These are phyloP conservation scores for Ceratocystis albifundus DNA, from an alignment of 2,329 filamentous ascomycete genomes.

Conservation along the genomic window DNA sequence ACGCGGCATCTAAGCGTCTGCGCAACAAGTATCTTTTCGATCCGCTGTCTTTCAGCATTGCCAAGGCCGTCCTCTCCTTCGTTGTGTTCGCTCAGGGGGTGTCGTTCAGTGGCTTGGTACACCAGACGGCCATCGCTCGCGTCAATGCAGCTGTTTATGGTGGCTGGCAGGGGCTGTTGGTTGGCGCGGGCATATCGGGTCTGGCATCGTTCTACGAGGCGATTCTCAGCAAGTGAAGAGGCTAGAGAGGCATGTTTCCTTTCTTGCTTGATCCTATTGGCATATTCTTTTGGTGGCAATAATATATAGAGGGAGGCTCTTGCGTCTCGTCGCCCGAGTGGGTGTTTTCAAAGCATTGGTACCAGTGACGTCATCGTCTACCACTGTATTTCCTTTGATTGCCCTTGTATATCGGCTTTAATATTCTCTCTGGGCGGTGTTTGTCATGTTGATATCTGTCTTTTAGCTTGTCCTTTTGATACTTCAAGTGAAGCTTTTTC, in stretches of 20 bases:
- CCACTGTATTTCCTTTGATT: not conserved
- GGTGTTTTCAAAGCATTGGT: too few relatives aligned
- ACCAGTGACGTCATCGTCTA: not conserved
- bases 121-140: conserved; percentile 46
- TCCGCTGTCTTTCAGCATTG: conserved; percentile 79
- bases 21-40: conserved; percentile 56
- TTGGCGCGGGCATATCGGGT: conserved; percentile 55
- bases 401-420: conserved; percentile 4
- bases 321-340: too few relatives aligned
- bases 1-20: conserved; percentile 30
- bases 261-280: too few relatives aligned
- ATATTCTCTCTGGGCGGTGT: conserved; percentile 8
- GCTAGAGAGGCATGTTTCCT: too few relatives aligned
- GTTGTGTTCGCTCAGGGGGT: conserved; percentile 63
- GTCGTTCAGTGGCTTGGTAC: conserved; percentile 51
- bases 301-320: too few relatives aligned
- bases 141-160: conserved; percentile 59
- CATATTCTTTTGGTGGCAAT: too few relatives aligned
- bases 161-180: conserved; percentile 57
- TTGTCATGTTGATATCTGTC: not conserved
- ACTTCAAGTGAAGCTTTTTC: conserved; percentile 1
- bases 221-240: conserved; percentile 53
- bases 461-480: not conserved
- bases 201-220: conserved; percentile 67
- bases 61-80: conserved; percentile 71